A percentile compares a stretch with the other conserved stretches of the same genome.
Conservation (phyloP, 441 rosid genomes). For the Melastoma candidum region DNA sequence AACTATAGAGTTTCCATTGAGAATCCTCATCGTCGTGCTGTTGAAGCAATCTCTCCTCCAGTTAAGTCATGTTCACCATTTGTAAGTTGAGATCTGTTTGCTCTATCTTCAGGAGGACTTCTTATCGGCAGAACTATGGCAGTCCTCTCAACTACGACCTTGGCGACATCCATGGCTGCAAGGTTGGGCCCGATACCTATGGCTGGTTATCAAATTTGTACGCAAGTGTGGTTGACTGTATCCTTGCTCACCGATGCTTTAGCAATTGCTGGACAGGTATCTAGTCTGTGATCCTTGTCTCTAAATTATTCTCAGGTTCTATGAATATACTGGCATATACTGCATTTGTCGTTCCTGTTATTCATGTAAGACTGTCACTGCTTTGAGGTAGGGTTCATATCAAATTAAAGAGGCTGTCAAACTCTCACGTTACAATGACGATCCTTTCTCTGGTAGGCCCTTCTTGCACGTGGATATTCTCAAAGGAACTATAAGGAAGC, state of each 20-base stretch:
- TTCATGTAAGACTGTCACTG: too few species aligned
- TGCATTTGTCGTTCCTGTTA: too few species aligned
- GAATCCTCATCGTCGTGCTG: too few species aligned
- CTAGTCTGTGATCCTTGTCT: neutral
- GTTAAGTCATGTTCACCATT: too few species aligned
- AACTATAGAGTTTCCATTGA: too few species aligned
- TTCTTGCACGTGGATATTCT: conserved; percentile 65
- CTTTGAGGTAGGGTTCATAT: too few species aligned
- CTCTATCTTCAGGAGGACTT: conserved; percentile 54
- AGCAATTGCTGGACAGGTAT: conserved; percentile 95
- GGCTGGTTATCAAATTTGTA: conserved; percentile 95
- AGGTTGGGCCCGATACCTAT: conserved; percentile 74
- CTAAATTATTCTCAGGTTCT: neutral
- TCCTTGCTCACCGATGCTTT: conserved; percentile 92
- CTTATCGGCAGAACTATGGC: conserved; percentile 87
- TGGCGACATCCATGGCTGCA: conserved; percentile 88
- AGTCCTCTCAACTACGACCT: conserved; percentile 65
- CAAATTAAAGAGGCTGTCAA: too few species aligned
- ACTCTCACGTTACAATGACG: neutral
- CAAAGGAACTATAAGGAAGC: conserved; percentile 66
- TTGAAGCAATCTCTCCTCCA: too few species aligned
- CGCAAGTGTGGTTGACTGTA: conserved; percentile 84
- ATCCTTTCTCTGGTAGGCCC: conserved; percentile 44
- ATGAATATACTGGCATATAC: too few species aligned
- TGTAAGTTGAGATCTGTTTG: too few species aligned